Evolutionary conservation across 2,329 filamentous ascomycete species (phyloP), one percentile per base, ranked within the genome.

Genomic region (Albophoma yamanashiensis): DNA sequence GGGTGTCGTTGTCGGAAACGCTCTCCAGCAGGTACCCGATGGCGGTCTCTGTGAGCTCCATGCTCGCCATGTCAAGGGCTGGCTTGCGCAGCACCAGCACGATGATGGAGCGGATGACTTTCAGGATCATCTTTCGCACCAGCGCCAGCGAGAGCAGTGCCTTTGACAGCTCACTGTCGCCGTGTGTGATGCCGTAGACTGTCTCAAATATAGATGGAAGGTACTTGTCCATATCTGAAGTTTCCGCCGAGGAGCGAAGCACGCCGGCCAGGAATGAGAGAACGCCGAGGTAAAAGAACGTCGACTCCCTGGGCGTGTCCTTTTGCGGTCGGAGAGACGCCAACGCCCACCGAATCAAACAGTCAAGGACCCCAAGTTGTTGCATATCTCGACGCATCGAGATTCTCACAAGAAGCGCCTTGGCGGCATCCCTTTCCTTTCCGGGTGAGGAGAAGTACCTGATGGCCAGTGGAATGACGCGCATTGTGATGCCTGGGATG

Each of bases 381-480:
- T 93, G 89, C 91, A 97, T 96, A 71, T 99, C 94, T 55, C 84
- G 85, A 20, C 94, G 84, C 70, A 92, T 85, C n/a, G 87, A 84
- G 55, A 97, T 79, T 55, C 92, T 84, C 22, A 96, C 89, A 9
- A 99, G 79, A 31, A 97, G 79, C 2, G 84, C 80, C 61, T 88
- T 91, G n/a, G 94, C 92, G 12, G 92, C 91, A 73, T 94, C 91
- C 60, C 90, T 85, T 70, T 97, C 93, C 67, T 96, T 97, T 0
- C 92, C 91, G 0, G 93, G 82, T 0, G 83, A 85, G 7, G 83
- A 78, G 20, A 97, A 81, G 68, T 91, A 90, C 60, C 82, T 80
- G 59, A 91, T 76, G 8, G 87, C 89, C 34, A 96, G 73, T 0
- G 85, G 83, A 6, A 96, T 76, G 12, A 94, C 78, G 17, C 91